Evolutionary conservation across 2,329 filamentous ascomycete genomes (phyloP), one percentile per base, ranked within the genome.

Genomic region (Fusarium devonianum): DNA sequence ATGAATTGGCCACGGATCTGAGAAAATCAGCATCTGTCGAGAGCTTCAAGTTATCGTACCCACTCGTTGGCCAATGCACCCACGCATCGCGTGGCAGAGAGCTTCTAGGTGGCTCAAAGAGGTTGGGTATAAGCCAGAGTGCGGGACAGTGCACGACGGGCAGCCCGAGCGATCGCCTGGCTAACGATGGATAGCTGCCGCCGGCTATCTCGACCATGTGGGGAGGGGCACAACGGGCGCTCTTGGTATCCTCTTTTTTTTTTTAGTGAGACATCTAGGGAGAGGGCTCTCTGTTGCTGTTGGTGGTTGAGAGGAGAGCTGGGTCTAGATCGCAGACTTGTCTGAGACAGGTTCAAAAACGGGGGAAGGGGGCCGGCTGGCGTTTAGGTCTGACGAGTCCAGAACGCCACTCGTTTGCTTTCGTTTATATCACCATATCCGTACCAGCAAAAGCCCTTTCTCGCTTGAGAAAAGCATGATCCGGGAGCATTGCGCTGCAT

Each of bases 171-270:
- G 16, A 39, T 30, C 40, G 38, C 19, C 41, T 19, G n/a, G 39
- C 45, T 56, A 56, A 37, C 46, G 53, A 53, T 26, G 30, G 4
- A 37, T 56, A 47, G 34, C 30, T 35, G 22, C 42, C 33, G 34
- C 19, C 11, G 5, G 14, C 32, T 17, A 30, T 32, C 12, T 34
- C 11, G 4, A 30, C 26, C 10, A 17, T 7, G 14, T 7, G 22
- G 39, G 30, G 40, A n/a, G n/a, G n/a, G 11, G 3, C 4, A 13
- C 23, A 11, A 32, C 10, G 30, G 29, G 29, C 16, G 21, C 29
- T 41, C n/a, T n/a, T n/a, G n/a, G n/a, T n/a, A n/a, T n/a, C n/a
- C n/a, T n/a, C n/a, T n/a, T n/a, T n/a, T n/a, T 40, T 14, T 26
- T n/a, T n/a, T 11, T n/a, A 3, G 25, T 13, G 14, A n/a, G 18